A percentile compares a stretch with the other conserved stretches of the same genome.
These are phyloP conservation scores for Stevia rebaudiana DNA, from an alignment of 140 eudicot genomes.

Conservation along the genomic window DNA sequence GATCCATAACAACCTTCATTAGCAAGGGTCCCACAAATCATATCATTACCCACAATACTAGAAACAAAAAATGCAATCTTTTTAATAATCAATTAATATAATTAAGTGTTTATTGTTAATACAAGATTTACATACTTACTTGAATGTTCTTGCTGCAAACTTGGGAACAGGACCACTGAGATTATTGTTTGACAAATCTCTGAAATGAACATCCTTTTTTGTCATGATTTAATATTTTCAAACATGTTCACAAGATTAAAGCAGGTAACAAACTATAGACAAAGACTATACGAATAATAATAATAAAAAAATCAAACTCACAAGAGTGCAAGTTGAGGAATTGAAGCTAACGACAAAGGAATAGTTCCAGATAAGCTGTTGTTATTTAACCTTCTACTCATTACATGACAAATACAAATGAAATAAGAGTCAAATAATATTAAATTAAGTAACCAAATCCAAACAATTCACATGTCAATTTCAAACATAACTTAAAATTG, in stretches of 20 bases:
- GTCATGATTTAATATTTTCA: constrained; percentile 21
- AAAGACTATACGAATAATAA: constrained; percentile 11
- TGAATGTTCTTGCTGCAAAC: constrained; percentile 74
- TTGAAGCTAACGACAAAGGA: constrained; percentile 66
- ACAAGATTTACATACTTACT: constrained; percentile 37
- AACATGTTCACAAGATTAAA: constrained; percentile 19
- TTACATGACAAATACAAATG: constrained; percentile 43
- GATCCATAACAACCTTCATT: constrained; percentile 65
- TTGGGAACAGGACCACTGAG: constrained; percentile 92
- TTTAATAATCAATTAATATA: neutral
- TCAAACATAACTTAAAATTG: constrained; percentile 21
- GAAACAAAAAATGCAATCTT: constrained; percentile 3
- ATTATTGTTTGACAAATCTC: constrained; percentile 96
- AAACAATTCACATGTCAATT: constrained; percentile 26
- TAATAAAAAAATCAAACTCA: constrained; percentile 36
- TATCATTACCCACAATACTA: constrained; percentile 65
- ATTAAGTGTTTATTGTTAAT: neutral
- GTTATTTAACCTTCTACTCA: constrained; percentile 85
- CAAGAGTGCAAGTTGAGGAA: constrained; percentile 87
- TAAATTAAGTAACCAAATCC: constrained; percentile 30
- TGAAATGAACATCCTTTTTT: constrained; percentile 30
- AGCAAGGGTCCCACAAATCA: constrained; percentile 67
- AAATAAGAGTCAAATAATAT: constrained; percentile 32
- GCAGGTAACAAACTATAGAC: constrained; percentile 14
- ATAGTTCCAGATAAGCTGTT: constrained; percentile 83